These are phyloP conservation scores for Cryphonectria nitschkei DNA, from an alignment of 2,329 filamentous ascomycete genomes.

Conservation along the genomic window DNA sequence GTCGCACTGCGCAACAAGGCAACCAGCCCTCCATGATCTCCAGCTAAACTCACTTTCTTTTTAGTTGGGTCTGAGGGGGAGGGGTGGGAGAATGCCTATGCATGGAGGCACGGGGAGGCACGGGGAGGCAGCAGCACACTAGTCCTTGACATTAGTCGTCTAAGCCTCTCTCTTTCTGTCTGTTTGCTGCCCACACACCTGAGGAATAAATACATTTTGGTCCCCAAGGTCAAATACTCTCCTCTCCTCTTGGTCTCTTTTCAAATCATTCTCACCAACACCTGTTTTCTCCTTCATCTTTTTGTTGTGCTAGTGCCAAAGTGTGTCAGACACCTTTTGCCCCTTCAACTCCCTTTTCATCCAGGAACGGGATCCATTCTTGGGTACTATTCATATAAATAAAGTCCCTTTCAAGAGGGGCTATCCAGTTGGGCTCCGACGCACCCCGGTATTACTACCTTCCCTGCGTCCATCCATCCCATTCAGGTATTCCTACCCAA, in stretches of 20 bases:
- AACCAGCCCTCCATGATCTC: constrained; percentile 21
- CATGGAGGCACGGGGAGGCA: constrained; percentile 7
- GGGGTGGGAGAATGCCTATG: constrained; percentile 11
- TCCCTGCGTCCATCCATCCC: constrained; percentile 26
- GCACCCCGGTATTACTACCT: constrained; percentile 25
- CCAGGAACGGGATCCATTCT: constrained; percentile 12
- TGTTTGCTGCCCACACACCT: constrained; percentile 29
- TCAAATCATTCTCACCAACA: constrained; percentile 25
- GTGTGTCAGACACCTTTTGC: background rate
- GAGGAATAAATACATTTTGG: constrained; percentile 30
- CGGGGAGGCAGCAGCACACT: constrained; percentile 26
- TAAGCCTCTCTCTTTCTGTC: constrained; percentile 22
- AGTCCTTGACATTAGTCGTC: constrained; percentile 14
- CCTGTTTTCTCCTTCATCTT: background rate
- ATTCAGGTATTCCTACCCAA: constrained; percentile 31
- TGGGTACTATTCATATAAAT: constrained; percentile 13
- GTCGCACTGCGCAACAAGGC: constrained; percentile 22
- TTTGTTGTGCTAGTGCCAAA: background rate
- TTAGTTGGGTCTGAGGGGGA: background rate
- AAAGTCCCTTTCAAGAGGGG: constrained; percentile 14
- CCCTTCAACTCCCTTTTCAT: constrained; percentile 5
- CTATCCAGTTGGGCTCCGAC: constrained; percentile 30
- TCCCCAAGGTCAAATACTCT: constrained; percentile 27
- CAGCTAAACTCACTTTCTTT: constrained; percentile 17
- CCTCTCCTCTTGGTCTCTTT: constrained; percentile 24